A percentile compares a stretch with the other conserved stretches of the same genome.
Conservation (phyloP, 305 asterid species). For the Solanum aculeatissimum region DNA sequence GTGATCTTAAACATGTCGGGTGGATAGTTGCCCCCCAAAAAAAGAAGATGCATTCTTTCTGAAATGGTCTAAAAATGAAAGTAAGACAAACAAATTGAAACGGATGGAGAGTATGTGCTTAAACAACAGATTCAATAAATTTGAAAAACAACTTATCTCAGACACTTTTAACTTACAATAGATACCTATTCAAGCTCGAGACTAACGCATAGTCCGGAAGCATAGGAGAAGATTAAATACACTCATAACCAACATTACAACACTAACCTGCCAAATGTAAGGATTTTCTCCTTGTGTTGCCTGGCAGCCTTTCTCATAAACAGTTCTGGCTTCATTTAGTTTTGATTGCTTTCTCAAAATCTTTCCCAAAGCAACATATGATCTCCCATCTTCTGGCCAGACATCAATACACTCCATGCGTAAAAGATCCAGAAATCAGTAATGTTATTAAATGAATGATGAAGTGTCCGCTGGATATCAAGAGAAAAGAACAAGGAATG, state of each 20-base stretch:
- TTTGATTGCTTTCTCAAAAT: constrained; percentile 60
- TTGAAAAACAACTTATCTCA: not conserved
- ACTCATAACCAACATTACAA: not conserved
- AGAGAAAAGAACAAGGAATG: not conserved
- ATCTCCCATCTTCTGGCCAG: constrained; percentile 99
- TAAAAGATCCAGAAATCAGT: not conserved
- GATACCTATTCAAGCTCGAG: not conserved
- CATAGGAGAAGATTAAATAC: not conserved
- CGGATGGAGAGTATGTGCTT: not conserved
- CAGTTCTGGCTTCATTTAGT: constrained; percentile 68
- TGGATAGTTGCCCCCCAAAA: too few relatives aligned
- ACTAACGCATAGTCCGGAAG: not conserved
- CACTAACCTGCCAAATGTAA: constrained; percentile 91
- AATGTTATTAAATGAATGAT: not conserved
- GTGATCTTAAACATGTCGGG: too few relatives aligned
- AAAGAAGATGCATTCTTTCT: too few relatives aligned
- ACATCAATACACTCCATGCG: constrained; percentile 60
- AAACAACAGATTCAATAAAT: not conserved
- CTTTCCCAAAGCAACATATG: constrained; percentile 86
- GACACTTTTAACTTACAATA: not conserved
- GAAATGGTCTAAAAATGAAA: too few relatives aligned
- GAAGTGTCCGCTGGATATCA: not conserved
- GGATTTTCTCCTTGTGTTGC: constrained; percentile 97
- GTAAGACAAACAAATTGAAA: too few relatives aligned
- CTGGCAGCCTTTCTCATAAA: constrained; percentile 92